Base-by-base conservation (phyloP, 805 yeast species). In the Debaryomyces prosopidis region DNA sequence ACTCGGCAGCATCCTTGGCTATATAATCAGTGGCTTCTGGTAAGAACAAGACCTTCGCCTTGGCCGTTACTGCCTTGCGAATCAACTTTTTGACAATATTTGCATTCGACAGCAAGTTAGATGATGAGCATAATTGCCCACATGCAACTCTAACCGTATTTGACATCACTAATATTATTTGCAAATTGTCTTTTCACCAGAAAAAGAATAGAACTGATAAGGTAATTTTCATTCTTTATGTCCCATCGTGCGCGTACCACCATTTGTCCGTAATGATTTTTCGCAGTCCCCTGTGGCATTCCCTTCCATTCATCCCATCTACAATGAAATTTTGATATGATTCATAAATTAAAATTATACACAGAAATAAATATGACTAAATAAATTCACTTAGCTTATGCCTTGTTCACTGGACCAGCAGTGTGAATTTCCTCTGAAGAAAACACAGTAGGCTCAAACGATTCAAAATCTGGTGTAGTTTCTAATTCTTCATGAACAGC, bases 21-120 rank as follows among this genome's bases (percentile, higher is more conserved):
- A 92, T 75, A 62, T 89, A 92, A 62, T 92, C 98, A 4, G 94
- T 77, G 0, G 98, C 98, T 62, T 92, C 99, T 1, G 98, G 98
- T 37, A 92, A 76, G 58, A 94, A 89, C 4, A 94, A 70, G 3
- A 89, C 81, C 50, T 77, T 73, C 11, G 86, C 90, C 3, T 84
- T 78, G 12, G 73, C 60, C 2, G 65, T 66, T 0, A 85, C 76
- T 0, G 98, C 96, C 42, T 72, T 65, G n/a, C 67, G 60, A 14
- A 92, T 82, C 31, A 91, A 69, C 26, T 70, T 70, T 10, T 78
- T 74, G 0, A 84, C 95, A 1, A 74, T 66, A 7, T 67, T 54
- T 4, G 88, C 83, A 53, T 92, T 92, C 17, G 71, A 73, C 1
- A 65, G 57, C 19, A 89, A 62, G 32, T 77, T 78, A 0, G 87